phyloP scores from a whole-genome alignment of 805 yeast genomes.

The Yamadazyma akitaensis region DNA sequence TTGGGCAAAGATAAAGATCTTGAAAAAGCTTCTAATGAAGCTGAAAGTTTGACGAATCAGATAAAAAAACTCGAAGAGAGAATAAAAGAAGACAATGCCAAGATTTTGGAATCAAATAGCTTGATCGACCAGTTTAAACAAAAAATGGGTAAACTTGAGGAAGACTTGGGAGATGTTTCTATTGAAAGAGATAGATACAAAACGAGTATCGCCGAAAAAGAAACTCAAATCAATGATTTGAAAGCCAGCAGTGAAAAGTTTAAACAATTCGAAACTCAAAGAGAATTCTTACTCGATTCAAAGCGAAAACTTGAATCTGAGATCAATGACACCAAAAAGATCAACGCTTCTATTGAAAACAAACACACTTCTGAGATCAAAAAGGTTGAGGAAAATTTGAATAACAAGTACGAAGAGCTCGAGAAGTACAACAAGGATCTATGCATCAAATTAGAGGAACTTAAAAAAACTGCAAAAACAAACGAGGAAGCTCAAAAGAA shows the following conservation, averaged over 20 bases:
- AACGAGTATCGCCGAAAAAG: not conserved
- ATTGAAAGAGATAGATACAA: not conserved
- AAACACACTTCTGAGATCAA: not conserved
- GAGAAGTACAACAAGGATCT: not conserved
- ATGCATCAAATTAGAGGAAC: not conserved
- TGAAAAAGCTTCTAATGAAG: not conserved
- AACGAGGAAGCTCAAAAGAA: constrained; percentile 1
- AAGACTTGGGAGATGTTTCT: not conserved
- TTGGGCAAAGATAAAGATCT: not conserved
- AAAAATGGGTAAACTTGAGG: not conserved
- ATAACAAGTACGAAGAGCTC: constrained; percentile 1
- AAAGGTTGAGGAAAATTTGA: not conserved
- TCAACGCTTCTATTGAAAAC: not conserved
- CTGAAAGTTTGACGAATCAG: not conserved
- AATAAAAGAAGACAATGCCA: not conserved
- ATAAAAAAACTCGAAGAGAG: not conserved
- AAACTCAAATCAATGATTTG: not conserved
- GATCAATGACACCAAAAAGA: not conserved
- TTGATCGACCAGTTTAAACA: not conserved
- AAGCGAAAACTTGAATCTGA: not conserved
- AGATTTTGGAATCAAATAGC: not conserved
- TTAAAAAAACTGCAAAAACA: not conserved
- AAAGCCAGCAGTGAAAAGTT: not conserved
- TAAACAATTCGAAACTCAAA: not conserved
- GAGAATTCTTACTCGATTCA: too few relatives aligned